Evolutionary conservation across 768 basidiomycete genomes (phyloP).

Genomic region (Mycena latifolia): DNA sequence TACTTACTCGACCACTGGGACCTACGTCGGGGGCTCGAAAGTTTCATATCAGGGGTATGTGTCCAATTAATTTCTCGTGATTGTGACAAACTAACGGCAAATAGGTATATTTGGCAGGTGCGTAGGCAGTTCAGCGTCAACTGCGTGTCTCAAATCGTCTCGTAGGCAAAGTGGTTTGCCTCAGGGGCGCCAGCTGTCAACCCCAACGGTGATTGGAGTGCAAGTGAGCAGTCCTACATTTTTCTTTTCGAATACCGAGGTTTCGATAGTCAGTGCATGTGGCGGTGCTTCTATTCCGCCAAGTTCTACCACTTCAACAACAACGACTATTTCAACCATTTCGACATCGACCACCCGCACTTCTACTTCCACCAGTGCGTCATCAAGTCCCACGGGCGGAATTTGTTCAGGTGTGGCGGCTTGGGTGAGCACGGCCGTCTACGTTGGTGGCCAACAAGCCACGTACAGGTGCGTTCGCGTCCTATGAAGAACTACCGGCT

Average conservation of each 20-base stretch:
- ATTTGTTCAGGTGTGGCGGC: constrained; percentile 62
- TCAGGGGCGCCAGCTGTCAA: constrained; percentile 58
- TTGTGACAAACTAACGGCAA: constrained; percentile 6
- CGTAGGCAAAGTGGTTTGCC: constrained; percentile 73
- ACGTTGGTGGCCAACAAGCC: constrained; percentile 65
- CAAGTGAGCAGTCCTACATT: constrained; percentile 56
- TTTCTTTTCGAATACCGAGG: too few relatives aligned
- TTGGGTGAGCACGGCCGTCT: constrained; percentile 62
- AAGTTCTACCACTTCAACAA: constrained; percentile 20
- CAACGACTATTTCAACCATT: too few relatives aligned
- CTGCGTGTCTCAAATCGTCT: neutral
- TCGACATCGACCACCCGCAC: neutral
- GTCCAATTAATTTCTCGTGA: neutral
- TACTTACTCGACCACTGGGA: constrained; percentile 60
- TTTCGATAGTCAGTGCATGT: constrained; percentile 65
- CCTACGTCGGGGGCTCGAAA: constrained; percentile 63
- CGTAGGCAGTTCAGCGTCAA: neutral
- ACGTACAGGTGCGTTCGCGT: constrained; percentile 58
- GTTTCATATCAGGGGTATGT: constrained; percentile 70
- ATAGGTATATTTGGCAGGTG: constrained; percentile 78
- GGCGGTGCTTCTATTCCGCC: constrained; percentile 45
- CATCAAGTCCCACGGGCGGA: constrained; percentile 46
- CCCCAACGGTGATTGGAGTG: constrained; percentile 72
- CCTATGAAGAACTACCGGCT: constrained; percentile 6
- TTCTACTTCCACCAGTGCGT: constrained; percentile 34